Conservation (phyloP, 1,284 basidiomycete genomes). For the Trichosporon faecale region DNA sequence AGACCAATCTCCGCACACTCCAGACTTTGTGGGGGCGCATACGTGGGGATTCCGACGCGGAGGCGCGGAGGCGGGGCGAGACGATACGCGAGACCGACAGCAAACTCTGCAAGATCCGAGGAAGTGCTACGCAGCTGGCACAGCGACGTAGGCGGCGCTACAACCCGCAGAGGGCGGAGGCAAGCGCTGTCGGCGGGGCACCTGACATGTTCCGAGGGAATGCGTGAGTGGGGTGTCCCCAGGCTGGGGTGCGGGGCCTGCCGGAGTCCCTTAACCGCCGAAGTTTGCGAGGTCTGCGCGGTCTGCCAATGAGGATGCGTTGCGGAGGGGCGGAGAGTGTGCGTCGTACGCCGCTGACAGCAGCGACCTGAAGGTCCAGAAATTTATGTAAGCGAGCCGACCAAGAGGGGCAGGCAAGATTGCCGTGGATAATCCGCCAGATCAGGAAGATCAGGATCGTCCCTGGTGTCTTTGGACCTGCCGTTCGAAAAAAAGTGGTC, state of each 20-base stretch:
- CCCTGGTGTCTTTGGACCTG: no score
- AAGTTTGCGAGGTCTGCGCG: neutral
- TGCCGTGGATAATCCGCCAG: neutral
- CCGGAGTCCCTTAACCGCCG: neutral
- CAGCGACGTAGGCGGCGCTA: neutral
- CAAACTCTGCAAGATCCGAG: neutral
- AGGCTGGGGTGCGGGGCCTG: conserved; percentile 2
- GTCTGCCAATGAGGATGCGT: neutral
- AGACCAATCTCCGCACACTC: neutral
- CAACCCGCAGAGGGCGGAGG: no score
- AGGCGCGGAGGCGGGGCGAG: neutral
- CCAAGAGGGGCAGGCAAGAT: neutral
- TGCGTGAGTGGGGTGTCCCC: no score
- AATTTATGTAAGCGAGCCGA: neutral
- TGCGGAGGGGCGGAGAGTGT: neutral
- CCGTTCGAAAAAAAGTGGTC: neutral
- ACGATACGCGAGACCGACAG: neutral
- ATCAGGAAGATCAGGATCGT: no score
- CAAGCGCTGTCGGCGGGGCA: neutral
- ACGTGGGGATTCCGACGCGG: neutral
- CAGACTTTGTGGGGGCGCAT: neutral
- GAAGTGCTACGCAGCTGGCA: neutral
- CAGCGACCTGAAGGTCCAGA: neutral
- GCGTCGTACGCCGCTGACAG: neutral
- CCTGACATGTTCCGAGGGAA: conserved; percentile 1